Evolutionary conservation across 129 eudicot genomes (phyloP).

Genomic region (Sambucus nigra): DNA sequence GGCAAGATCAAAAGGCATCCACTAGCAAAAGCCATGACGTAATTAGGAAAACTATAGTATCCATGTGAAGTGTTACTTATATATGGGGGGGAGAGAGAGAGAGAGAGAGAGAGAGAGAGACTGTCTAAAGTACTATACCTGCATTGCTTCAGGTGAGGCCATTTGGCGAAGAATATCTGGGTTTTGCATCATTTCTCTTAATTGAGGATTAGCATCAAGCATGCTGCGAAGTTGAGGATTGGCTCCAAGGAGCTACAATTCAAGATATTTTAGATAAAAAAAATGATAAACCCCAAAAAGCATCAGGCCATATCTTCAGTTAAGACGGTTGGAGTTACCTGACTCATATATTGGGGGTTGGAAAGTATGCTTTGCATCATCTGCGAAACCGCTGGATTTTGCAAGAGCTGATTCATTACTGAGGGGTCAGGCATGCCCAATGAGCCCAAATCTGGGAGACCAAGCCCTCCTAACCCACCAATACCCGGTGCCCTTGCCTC

Average conservation of each 20-base stretch:
- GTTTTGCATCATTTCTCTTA: constrained; percentile 88
- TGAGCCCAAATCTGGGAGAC: constrained; percentile 63
- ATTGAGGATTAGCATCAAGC: constrained; percentile 69
- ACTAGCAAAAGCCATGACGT: not conserved
- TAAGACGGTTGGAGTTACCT: constrained; percentile 27
- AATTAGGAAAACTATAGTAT: no score
- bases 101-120: not conserved
- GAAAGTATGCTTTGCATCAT: constrained; percentile 82
- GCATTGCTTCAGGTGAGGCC: constrained; percentile 74
- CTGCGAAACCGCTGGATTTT: constrained; percentile 77
- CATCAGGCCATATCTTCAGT: not conserved
- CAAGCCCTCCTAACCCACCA: constrained; percentile 68
- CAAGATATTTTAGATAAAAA: constrained; percentile 8
- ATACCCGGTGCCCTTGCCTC: constrained; percentile 46
- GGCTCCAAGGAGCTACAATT: constrained; percentile 42
- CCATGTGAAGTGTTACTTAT: no score
- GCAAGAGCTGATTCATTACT: constrained; percentile 64
- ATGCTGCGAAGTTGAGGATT: constrained; percentile 64
- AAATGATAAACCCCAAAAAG: not conserved
- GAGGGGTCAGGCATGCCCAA: constrained; percentile 65
- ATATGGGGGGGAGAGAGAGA: not conserved
- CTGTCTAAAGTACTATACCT: constrained; percentile 37
- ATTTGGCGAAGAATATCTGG: constrained; percentile 65
- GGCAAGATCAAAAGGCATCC: not conserved
- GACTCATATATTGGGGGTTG: constrained; percentile 77